Conservation (phyloP, 1,284 basidiomycete genomes). For the Malassezia psittaci region DNA sequence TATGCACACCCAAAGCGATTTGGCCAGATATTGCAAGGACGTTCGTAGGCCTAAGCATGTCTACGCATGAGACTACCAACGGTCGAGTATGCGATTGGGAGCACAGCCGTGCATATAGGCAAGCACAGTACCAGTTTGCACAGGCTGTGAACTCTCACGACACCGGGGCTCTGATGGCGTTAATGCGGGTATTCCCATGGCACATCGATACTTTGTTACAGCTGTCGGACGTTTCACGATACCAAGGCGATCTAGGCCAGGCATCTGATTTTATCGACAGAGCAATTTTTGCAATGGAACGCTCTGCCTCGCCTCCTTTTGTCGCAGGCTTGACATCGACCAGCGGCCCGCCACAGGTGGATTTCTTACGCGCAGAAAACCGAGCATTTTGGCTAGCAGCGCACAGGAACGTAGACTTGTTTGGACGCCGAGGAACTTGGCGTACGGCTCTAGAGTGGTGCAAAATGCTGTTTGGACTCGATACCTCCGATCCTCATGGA, state of each 20-base stretch:
- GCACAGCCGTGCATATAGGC: slow-evolving; percentile 36
- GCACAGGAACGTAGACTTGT: slow-evolving; percentile 38
- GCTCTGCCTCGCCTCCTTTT: slow-evolving; percentile 32
- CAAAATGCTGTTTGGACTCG: slow-evolving; percentile 37
- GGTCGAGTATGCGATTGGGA: slow-evolving; percentile 34
- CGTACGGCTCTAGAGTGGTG: slow-evolving; percentile 44
- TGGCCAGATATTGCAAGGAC: slow-evolving; percentile 41
- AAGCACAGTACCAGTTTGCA: slow-evolving; percentile 43
- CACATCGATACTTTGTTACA: slow-evolving; percentile 45
- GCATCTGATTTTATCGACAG: slow-evolving; percentile 41
- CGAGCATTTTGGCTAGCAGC: slow-evolving; percentile 41
- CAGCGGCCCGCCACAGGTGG: slow-evolving; percentile 32
- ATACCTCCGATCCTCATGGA: slow-evolving; percentile 40
- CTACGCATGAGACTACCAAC: slow-evolving; percentile 21
- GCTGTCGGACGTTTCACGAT: slow-evolving; percentile 37
- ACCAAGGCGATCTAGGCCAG: slow-evolving; percentile 45
- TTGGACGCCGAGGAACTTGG: slow-evolving; percentile 43
- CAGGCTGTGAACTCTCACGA: slow-evolving; percentile 42
- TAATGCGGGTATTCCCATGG: slow-evolving; percentile 41
- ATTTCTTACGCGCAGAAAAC: slow-evolving; percentile 40
- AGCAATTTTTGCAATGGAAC: slow-evolving; percentile 42
- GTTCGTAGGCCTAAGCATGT: slow-evolving; percentile 42
- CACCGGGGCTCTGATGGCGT: slow-evolving; percentile 32
- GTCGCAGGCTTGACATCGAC: slow-evolving; percentile 30
- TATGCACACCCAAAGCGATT: slow-evolving; percentile 35